phyloP scores from a whole-genome alignment of 768 basidiomycete species.

The Tephrocybe sp. region DNA sequence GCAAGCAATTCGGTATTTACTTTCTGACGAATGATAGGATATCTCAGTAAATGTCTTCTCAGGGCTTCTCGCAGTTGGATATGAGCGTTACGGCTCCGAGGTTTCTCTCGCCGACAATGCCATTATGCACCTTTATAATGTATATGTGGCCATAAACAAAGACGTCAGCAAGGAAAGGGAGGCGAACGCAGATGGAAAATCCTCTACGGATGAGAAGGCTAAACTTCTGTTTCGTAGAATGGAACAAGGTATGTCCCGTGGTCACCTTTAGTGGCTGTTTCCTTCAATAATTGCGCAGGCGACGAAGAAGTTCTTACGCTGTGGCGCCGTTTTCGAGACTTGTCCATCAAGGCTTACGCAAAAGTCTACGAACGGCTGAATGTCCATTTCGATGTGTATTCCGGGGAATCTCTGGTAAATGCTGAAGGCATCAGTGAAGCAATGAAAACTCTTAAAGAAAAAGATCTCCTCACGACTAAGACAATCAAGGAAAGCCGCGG shows the following conservation, averaged over 20 bases:
- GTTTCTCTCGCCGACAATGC: slow-evolving; percentile 79
- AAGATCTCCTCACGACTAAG: slow-evolving; percentile 43
- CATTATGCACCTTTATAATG: slow-evolving; percentile 89
- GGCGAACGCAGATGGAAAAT: slow-evolving; percentile 43
- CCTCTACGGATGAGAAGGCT: slow-evolving; percentile 90
- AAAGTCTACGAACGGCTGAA: slow-evolving; percentile 86
- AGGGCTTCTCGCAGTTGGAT: slow-evolving; percentile 88
- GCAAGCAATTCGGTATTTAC: slow-evolving; percentile 71
- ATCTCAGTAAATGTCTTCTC: background rate
- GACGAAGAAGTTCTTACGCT: slow-evolving; percentile 78
- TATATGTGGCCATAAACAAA: slow-evolving; percentile 90
- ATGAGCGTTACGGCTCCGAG: slow-evolving; percentile 84
- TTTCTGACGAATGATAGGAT: too few relatives aligned
- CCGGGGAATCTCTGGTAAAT: slow-evolving; percentile 79
- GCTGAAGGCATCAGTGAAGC: slow-evolving; percentile 68
- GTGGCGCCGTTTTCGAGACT: slow-evolving; percentile 89
- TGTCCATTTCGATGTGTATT: slow-evolving; percentile 87
- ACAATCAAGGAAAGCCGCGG: background rate
- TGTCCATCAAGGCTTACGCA: slow-evolving; percentile 84
- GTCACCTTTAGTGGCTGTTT: too few relatives aligned
- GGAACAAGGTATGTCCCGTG: slow-evolving; percentile 6
- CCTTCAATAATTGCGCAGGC: slow-evolving; percentile 34
- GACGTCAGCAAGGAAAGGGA: slow-evolving; percentile 70
- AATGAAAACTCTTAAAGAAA: slow-evolving; percentile 59
- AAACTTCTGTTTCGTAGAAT: slow-evolving; percentile 7